phyloP scores from a whole-genome alignment of 1,284 basidiomycete species.

The Coniferiporia sulphurascens region DNA sequence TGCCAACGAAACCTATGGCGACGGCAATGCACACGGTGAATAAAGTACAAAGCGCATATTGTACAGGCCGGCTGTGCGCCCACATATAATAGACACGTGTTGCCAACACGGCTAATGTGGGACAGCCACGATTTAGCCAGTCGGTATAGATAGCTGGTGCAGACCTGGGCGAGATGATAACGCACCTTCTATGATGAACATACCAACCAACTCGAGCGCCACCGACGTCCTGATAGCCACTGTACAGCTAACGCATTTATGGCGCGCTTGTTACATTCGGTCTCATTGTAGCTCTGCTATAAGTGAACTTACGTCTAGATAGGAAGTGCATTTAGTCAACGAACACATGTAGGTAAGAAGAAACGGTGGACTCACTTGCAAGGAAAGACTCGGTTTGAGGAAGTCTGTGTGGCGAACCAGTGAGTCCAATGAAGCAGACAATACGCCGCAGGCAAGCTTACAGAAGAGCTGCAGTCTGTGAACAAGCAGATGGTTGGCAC shows the following conservation, averaged over 20 bases:
- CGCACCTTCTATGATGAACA: conserved; percentile 17
- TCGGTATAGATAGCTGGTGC: neutral
- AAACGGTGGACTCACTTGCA: conserved; percentile 9
- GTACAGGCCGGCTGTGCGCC: conserved; percentile 11
- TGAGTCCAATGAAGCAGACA: neutral
- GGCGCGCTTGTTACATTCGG: no score
- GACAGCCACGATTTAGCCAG: neutral
- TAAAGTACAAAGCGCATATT: neutral
- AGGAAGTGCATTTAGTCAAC: neutral
- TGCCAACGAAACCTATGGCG: conserved; percentile 13
- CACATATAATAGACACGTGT: conserved; percentile 18
- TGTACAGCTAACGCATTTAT: conserved; percentile 9
- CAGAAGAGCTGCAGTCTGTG: conserved; percentile 13
- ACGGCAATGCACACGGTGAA: conserved; percentile 1
- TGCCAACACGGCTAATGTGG: conserved; percentile 9
- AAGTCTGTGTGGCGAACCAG: conserved; percentile 5
- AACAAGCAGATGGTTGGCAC: neutral
- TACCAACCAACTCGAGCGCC: conserved; percentile 11
- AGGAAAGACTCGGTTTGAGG: conserved; percentile 1
- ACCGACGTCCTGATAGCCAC: conserved; percentile 13
- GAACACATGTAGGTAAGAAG: neutral
- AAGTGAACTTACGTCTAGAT: conserved; percentile 4
- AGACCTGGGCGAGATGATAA: neutral
- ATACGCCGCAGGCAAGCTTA: neutral
- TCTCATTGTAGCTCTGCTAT: no score